Conservation (phyloP, 345 rosid species). For the Nasturtium officinale region DNA sequence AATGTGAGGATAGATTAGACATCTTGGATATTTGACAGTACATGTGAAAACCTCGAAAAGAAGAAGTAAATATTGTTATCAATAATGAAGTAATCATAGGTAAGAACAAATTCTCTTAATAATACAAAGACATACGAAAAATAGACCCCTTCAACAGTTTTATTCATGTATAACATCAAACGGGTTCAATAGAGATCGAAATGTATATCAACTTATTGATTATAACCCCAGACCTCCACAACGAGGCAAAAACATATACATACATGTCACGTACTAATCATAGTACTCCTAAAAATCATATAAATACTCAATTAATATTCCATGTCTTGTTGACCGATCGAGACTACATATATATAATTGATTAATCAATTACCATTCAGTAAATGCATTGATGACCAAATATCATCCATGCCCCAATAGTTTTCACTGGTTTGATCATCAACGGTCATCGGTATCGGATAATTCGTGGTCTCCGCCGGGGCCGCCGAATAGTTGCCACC, state of each 20-base stretch:
- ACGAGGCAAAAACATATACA: conserved; percentile 46
- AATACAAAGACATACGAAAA: background rate
- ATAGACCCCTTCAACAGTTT: conserved; percentile 23
- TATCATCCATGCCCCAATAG: conserved; percentile 89
- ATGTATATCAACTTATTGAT: background rate
- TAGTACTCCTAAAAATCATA: conserved; percentile 36
- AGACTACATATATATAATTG: conserved; percentile 10
- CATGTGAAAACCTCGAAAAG: background rate
- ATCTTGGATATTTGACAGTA: background rate
- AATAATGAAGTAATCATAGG: background rate
- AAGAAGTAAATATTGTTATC: background rate
- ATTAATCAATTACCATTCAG: conserved; percentile 50
- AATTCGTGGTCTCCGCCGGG: conserved; percentile 23
- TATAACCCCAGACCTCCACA: conserved; percentile 41
- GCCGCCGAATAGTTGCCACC: conserved; percentile 33
- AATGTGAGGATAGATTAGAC: background rate
- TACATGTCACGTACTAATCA: conserved; percentile 42
- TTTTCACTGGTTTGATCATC: conserved; percentile 56
- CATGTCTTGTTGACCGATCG: background rate
- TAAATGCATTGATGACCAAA: conserved; percentile 76
- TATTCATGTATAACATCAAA: conserved; percentile 37
- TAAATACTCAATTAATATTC: conserved; percentile 29
- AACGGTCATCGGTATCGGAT: conserved; percentile 33
- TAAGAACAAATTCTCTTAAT: background rate
- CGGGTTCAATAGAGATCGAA: conserved; percentile 8